phyloP scores from a whole-genome alignment of 148 eudicot genomes.

The Nepenthes mirabilis region DNA sequence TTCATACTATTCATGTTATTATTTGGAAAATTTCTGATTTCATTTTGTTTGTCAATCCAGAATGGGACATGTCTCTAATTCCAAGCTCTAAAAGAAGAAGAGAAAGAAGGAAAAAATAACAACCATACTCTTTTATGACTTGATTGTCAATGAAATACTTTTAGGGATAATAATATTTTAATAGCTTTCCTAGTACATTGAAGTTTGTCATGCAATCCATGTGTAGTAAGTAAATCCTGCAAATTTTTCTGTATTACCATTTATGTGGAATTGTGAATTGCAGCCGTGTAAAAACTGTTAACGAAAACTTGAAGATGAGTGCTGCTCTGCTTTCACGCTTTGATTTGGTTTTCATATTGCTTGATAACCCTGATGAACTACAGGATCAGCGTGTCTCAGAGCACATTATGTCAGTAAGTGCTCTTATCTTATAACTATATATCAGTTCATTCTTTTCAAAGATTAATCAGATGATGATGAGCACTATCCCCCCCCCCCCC shows the following conservation, averaged over 20 bases:
- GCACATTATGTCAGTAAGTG: conserved; percentile 95
- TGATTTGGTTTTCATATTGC: conserved; percentile 93
- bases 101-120: too few species aligned
- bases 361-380: conserved; percentile 85
- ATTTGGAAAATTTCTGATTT: too few species aligned
- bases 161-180: neutral
- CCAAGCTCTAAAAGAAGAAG: too few species aligned
- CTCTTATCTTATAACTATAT: neutral
- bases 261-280: conserved; percentile 9
- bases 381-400: conserved; percentile 89
- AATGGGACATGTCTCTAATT: too few species aligned
- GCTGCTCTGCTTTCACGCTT: conserved; percentile 90
- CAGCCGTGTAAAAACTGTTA: conserved; percentile 99
- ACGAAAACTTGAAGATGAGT: conserved; percentile 94
- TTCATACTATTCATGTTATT: too few species aligned
- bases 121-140: neutral
- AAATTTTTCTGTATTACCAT: neutral
- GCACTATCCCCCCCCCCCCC: too few species aligned
- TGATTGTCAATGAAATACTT: too few species aligned
- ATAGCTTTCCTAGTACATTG: neutral
- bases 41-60: too few species aligned
- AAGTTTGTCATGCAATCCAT: neutral
- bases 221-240: neutral
- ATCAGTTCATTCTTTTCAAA: neutral
- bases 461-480: neutral